Conservation (phyloP, 768 basidiomycete genomes). For the Dacryopinax spathularia region DNA sequence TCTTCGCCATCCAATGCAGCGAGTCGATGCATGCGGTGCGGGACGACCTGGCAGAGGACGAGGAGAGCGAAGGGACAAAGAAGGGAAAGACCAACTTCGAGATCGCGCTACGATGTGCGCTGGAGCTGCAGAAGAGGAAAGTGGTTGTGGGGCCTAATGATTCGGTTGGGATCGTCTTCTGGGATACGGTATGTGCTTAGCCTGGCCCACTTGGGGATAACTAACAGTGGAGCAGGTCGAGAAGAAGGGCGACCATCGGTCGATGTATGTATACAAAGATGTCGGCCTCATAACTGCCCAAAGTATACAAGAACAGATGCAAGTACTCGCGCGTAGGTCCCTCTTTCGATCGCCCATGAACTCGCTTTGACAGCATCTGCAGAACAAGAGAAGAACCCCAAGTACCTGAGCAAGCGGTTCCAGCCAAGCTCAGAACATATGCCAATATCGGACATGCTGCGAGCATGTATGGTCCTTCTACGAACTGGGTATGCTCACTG, state of each 20-base stretch:
- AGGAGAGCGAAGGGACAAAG: slow-evolving; percentile 39
- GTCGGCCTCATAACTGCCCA: slow-evolving; percentile 67
- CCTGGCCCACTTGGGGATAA: neutral
- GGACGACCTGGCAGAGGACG: slow-evolving; percentile 41
- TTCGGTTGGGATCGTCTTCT: slow-evolving; percentile 76
- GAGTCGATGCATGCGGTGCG: slow-evolving; percentile 55
- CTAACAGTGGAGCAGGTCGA: slow-evolving; percentile 22
- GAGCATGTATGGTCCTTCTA: slow-evolving; percentile 76
- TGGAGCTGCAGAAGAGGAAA: slow-evolving; percentile 81
- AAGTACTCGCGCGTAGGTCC: slow-evolving; percentile 56
- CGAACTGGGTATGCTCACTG: slow-evolving; percentile 64
- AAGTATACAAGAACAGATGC: slow-evolving; percentile 63
- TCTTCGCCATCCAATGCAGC: slow-evolving; percentile 95
- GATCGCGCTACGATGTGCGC: slow-evolving; percentile 64
- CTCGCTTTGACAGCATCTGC: slow-evolving; percentile 1
- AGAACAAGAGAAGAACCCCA: slow-evolving; percentile 56
- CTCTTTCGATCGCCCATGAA: slow-evolving; percentile 4
- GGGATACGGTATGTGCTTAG: slow-evolving; percentile 62
- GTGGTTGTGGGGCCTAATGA: slow-evolving; percentile 80
- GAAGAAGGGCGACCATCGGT: slow-evolving; percentile 27
- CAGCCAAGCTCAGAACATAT: slow-evolving; percentile 46
- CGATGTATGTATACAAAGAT: slow-evolving; percentile 51
- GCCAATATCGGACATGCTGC: slow-evolving; percentile 80
- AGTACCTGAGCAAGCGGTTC: slow-evolving; percentile 42
- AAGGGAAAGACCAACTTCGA: slow-evolving; percentile 62